Conservation (phyloP, 495 filamentous ascomycete species). For the Articulospora tetracladia region DNA sequence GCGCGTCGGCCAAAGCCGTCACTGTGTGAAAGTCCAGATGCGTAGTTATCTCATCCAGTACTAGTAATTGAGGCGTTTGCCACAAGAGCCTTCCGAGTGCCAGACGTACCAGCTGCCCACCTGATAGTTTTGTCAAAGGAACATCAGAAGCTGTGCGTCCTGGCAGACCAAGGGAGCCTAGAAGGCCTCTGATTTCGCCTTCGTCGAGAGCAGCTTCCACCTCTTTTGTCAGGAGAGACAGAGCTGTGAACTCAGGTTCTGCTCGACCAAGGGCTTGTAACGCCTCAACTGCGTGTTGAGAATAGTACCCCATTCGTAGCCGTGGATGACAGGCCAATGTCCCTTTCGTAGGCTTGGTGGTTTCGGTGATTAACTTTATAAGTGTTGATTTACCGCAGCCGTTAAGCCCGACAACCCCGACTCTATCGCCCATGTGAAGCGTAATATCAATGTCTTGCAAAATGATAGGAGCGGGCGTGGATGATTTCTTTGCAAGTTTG, state of each 20-base stretch:
- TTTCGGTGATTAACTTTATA: slow-evolving; percentile 59
- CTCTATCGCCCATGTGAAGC: slow-evolving; percentile 64
- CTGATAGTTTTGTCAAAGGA: slow-evolving; percentile 63
- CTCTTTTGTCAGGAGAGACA: slow-evolving; percentile 45
- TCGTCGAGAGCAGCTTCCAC: slow-evolving; percentile 48
- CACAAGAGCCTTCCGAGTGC: slow-evolving; percentile 66
- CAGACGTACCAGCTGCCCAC: slow-evolving; percentile 76
- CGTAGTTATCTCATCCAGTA: slow-evolving; percentile 84
- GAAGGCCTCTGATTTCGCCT: slow-evolving; percentile 55
- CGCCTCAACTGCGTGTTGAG: slow-evolving; percentile 70
- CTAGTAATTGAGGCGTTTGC: slow-evolving; percentile 64
- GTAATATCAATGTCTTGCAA: slow-evolving; percentile 60
- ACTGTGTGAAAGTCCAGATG: slow-evolving; percentile 80
- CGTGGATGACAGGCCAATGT: slow-evolving; percentile 59
- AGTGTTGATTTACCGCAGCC: slow-evolving; percentile 73
- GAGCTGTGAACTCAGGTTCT: slow-evolving; percentile 53
- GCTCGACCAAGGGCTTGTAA: slow-evolving; percentile 47
- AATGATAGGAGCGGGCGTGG: slow-evolving; percentile 26
- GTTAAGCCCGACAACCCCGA: slow-evolving; percentile 65
- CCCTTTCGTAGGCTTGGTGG: slow-evolving; percentile 42
- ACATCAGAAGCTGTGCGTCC: slow-evolving; percentile 66
- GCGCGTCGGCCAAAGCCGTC: slow-evolving; percentile 58
- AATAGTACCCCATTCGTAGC: slow-evolving; percentile 66
- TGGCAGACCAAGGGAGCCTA: slow-evolving; percentile 60
- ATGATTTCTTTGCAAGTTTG: slow-evolving; percentile 18